Evolutionary conservation across 371 early-diverging fungal genomes (phyloP).

Genomic region (Mortierella sp.): DNA sequence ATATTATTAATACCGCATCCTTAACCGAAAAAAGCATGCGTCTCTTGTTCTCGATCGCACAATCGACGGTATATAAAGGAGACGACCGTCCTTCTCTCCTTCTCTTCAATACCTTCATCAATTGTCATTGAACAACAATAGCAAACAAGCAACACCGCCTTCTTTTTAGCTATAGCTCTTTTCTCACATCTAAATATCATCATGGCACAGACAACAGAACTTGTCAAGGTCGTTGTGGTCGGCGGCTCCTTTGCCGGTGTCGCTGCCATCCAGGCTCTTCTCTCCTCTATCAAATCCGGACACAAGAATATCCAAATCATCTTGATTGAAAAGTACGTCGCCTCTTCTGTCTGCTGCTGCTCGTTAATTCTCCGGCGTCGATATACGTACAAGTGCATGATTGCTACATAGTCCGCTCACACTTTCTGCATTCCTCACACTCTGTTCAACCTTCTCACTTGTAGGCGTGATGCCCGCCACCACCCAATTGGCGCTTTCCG

Average conservation of each 20-base stretch:
- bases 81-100: not conserved
- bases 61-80: not conserved
- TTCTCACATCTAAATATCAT: no score
- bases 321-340: constrained; percentile 59
- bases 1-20: constrained; percentile 6
- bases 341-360: no score
- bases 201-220: constrained; percentile 10
- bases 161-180: not conserved
- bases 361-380: not conserved
- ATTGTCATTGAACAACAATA: not conserved
- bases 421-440: not conserved
- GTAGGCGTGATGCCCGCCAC: constrained; percentile 61
- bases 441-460: no score
- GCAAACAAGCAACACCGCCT: not conserved
- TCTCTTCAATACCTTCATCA: no score
- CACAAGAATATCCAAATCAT: constrained; percentile 60
- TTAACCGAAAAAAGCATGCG: not conserved
- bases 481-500: constrained; percentile 64
- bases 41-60: not conserved
- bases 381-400: no score
- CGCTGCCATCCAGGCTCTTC: constrained; percentile 60
- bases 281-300: constrained; percentile 50
- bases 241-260: constrained; percentile 66
- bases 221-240: constrained; percentile 56
- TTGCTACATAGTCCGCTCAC: not conserved